Conservation (phyloP, 148 eudicot genomes). For the Spergularia marina region DNA sequence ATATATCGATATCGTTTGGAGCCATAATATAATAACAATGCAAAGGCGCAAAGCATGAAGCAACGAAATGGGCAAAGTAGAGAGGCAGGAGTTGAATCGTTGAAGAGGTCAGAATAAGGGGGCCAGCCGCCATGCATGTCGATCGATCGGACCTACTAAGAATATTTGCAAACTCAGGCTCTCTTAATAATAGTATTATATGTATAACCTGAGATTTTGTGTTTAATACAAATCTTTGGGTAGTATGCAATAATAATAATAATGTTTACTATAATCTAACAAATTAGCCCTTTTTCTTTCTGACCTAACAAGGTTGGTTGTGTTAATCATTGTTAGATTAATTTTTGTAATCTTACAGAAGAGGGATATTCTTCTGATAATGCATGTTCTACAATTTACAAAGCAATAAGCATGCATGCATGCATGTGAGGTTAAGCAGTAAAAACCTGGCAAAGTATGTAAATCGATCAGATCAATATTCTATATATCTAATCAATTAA, state of each 20-base stretch:
- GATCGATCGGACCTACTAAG: slow-evolving; percentile 12
- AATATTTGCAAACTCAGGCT: neutral
- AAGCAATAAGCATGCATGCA: neutral
- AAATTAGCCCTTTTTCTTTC: slow-evolving; percentile 18
- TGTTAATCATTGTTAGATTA: neutral
- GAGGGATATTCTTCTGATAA: neutral
- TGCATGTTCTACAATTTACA: neutral
- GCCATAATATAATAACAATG: too few relatives aligned
- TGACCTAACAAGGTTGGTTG: slow-evolving; percentile 3
- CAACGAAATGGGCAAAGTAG: neutral
- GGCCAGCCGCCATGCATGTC: slow-evolving; percentile 27
- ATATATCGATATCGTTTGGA: too few relatives aligned
- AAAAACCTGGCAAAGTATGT: slow-evolving; percentile 10
- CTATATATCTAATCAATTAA: neutral
- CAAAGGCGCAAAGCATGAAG: too few relatives aligned
- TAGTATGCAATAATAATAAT: too few relatives aligned
- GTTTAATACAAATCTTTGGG: too few relatives aligned
- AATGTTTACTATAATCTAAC: slow-evolving; percentile 17
- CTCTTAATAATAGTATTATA: neutral
- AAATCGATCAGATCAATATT: slow-evolving; percentile 10
- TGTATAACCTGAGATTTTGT: too few relatives aligned
- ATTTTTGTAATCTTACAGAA: neutral
- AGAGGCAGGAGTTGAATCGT: neutral
- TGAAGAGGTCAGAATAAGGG: slow-evolving; percentile 16
- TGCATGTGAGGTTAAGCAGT: slow-evolving; percentile 23